Conservation (phyloP, 345 rosid species). For the Luvunga scandens region DNA sequence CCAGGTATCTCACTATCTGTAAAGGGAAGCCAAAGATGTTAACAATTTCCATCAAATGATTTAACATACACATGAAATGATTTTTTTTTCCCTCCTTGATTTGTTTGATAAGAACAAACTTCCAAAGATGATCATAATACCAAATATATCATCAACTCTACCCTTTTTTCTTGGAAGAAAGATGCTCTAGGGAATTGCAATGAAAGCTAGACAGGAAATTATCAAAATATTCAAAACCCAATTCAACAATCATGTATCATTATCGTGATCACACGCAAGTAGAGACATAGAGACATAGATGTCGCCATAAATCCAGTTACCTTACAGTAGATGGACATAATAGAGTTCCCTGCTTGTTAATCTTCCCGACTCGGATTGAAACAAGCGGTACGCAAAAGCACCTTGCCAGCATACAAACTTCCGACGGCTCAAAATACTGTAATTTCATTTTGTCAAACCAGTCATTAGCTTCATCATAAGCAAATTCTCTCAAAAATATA, state of each 20-base stretch:
- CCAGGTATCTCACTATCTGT: neutral
- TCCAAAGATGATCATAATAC: neutral
- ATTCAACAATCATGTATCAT: neutral
- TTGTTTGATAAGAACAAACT: neutral
- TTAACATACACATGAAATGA: neutral
- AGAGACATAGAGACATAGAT: neutral
- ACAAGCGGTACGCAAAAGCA: constrained; percentile 96
- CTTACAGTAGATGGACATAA: constrained; percentile 70
- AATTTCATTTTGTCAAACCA: neutral
- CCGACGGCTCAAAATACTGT: constrained; percentile 90
- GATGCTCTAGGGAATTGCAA: neutral
- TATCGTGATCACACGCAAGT: neutral
- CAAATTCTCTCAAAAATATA: neutral
- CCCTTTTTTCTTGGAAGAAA: neutral
- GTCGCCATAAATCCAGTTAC: constrained; percentile 36
- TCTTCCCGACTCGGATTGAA: constrained; percentile 85
- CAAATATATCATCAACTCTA: neutral
- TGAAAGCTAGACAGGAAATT: neutral
- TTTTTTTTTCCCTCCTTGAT: neutral
- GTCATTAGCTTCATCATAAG: neutral
- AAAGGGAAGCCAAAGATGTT: neutral
- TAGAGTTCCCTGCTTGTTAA: constrained; percentile 60
- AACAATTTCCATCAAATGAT: neutral
- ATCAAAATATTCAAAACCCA: neutral
- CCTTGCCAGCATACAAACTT: constrained; percentile 88